Evolutionary conservation across 257 asterid species (phyloP).

Genomic region (Solanum piurae): DNA sequence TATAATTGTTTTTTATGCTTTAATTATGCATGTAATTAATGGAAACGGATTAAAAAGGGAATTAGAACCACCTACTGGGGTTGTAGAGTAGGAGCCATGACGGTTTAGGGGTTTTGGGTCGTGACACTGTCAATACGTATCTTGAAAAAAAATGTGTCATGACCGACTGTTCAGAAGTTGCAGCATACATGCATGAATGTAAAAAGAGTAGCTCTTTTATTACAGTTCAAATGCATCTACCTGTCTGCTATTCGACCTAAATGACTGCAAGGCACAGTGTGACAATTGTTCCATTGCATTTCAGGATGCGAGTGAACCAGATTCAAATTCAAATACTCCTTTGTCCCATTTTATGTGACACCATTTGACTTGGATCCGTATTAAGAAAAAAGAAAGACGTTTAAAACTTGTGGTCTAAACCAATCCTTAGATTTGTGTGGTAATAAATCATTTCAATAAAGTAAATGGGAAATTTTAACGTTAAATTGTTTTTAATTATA

Average conservation of each 20-base stretch:
- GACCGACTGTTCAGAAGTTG: background rate
- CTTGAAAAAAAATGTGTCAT: background rate
- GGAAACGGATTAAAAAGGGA: background rate
- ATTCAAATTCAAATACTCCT: background rate
- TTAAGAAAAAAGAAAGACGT: background rate
- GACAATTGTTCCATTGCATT: background rate
- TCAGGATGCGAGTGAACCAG: background rate
- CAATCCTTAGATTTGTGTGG: background rate
- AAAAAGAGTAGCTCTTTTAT: background rate
- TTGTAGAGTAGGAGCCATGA: background rate
- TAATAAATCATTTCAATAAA: background rate
- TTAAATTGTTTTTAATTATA: too few species aligned
- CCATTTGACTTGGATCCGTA: background rate
- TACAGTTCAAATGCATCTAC: background rate
- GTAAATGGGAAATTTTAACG: background rate
- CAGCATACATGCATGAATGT: background rate
- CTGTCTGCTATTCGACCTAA: background rate
- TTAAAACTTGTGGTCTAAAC: background rate
- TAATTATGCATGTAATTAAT: background rate
- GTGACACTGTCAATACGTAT: background rate
- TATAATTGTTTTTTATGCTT: background rate
- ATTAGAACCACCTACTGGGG: background rate
- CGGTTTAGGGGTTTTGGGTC: background rate
- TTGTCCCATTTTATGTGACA: background rate
- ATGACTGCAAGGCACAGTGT: background rate